Evolutionary conservation across 2,329 filamentous ascomycete species (phyloP).

Genomic region (Rugonectria rugulosa): DNA sequence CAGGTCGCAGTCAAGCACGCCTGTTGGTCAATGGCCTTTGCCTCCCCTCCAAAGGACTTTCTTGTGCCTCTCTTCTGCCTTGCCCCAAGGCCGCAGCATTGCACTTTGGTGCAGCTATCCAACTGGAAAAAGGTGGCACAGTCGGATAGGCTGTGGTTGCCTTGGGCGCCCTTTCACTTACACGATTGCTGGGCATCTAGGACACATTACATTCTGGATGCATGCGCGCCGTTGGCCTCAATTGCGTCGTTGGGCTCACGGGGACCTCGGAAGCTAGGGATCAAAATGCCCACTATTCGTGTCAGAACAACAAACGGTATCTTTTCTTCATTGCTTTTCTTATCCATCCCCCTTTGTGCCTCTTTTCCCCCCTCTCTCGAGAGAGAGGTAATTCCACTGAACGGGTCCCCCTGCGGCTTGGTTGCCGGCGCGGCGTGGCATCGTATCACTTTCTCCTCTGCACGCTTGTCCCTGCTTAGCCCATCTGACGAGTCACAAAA

Average conservation of each 20-base stretch:
- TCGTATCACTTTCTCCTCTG: conserved; percentile 31
- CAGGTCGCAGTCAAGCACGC: not conserved
- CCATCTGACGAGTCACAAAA: conserved; percentile 35
- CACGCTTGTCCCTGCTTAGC: conserved; percentile 25
- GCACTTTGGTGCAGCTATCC: not conserved
- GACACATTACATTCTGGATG: not conserved
- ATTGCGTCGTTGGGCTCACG: conserved; percentile 5
- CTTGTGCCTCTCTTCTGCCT: not conserved
- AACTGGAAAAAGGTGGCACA: not conserved
- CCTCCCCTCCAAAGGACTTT: not conserved
- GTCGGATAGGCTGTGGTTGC: not conserved
- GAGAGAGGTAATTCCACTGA: not conserved
- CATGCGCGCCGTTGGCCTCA: not conserved
- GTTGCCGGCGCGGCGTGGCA: conserved; percentile 24
- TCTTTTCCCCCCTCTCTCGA: conserved; percentile 8
- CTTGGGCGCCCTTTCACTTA: not conserved
- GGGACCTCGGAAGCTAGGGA: not conserved
- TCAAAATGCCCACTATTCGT: conserved; percentile 15
- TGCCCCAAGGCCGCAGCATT: not conserved
- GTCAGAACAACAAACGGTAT: conserved; percentile 12
- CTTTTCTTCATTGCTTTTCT: conserved; percentile 1
- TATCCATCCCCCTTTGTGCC: not conserved
- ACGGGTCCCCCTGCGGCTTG: too few relatives aligned
- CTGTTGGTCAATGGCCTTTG: conserved; percentile 18
- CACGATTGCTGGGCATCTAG: not conserved